phyloP scores from a whole-genome alignment of 345 rosid species.

The Sapria himalayana region DNA sequence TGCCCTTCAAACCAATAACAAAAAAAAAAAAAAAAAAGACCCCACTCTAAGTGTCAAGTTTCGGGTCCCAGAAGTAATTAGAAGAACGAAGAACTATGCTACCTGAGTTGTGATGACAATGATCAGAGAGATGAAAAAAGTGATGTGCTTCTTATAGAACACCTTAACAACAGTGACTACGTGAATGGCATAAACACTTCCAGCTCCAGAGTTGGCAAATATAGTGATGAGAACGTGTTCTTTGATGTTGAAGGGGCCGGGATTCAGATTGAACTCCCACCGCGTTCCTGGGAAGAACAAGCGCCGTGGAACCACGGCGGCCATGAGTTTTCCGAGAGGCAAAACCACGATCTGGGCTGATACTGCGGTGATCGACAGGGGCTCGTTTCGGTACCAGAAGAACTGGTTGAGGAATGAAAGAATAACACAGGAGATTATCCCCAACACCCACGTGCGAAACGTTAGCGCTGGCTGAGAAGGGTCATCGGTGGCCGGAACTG shows the following conservation, averaged over 20 bases:
- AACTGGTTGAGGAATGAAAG: slow-evolving; percentile 84
- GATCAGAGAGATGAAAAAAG: slow-evolving; percentile 68
- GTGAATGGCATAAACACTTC: slow-evolving; percentile 73
- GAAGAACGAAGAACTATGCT: neutral
- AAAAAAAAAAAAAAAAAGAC: slow-evolving; percentile 7
- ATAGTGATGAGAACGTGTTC: slow-evolving; percentile 91
- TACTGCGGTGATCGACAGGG: slow-evolving; percentile 75
- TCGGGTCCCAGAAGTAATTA: neutral
- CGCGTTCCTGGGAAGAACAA: slow-evolving; percentile 45
- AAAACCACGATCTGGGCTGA: slow-evolving; percentile 94
- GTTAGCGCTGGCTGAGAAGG: slow-evolving; percentile 72
- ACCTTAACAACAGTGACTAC: slow-evolving; percentile 74
- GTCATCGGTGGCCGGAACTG: slow-evolving; percentile 75
- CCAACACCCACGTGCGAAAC: slow-evolving; percentile 87
- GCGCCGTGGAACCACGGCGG: slow-evolving; percentile 43
- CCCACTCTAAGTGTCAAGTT: neutral
- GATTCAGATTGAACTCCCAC: slow-evolving; percentile 69
- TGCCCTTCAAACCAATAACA: slow-evolving; percentile 36
- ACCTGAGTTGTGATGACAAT: slow-evolving; percentile 85
- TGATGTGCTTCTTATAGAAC: slow-evolving; percentile 56
- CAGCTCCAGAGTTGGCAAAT: slow-evolving; percentile 94
- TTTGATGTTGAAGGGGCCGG: slow-evolving; percentile 91
- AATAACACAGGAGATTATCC: slow-evolving; percentile 47
- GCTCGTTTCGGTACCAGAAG: slow-evolving; percentile 92
- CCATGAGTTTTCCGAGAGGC: slow-evolving; percentile 84